Conservation (phyloP, 2,329 filamentous ascomycete genomes). For the Fusarium continuum region DNA sequence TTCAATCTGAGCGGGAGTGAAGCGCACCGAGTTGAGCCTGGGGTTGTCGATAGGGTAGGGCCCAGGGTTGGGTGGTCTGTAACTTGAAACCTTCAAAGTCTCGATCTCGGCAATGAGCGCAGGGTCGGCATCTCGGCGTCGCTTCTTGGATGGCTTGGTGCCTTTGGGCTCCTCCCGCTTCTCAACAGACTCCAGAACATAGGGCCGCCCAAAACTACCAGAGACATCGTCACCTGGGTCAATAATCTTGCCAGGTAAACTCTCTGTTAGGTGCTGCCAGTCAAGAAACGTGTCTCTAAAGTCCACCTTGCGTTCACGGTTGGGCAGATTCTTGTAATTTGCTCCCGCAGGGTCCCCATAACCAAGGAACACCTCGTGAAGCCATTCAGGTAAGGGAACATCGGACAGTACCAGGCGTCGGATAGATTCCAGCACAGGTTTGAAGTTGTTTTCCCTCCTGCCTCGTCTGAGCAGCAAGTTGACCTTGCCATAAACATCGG, state of each 20-base stretch:
- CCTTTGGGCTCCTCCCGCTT: constrained; percentile 61
- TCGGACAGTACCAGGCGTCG: constrained; percentile 85
- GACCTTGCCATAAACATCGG: constrained; percentile 82
- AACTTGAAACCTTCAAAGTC: constrained; percentile 84
- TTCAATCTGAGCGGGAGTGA: constrained; percentile 90
- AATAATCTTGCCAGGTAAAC: constrained; percentile 85
- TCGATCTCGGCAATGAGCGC: constrained; percentile 69
- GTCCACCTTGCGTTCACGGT: constrained; percentile 81
- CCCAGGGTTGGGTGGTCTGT: constrained; percentile 86
- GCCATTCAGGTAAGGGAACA: constrained; percentile 86
- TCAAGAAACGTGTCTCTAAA: constrained; percentile 95
- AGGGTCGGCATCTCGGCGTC: constrained; percentile 80
- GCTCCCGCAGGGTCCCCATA: constrained; percentile 93
- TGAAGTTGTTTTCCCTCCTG: constrained; percentile 96
- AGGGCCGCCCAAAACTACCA: constrained; percentile 85
- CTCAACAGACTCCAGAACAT: constrained; percentile 76
- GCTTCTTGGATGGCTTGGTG: constrained; percentile 80
- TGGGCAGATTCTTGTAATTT: constrained; percentile 83
- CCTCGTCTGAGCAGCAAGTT: constrained; percentile 87
- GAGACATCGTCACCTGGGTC: constrained; percentile 78
- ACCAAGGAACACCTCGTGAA: constrained; percentile 97
- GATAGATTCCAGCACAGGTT: constrained; percentile 90
- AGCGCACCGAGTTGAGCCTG: constrained; percentile 83
- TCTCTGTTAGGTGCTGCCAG: constrained; percentile 93
- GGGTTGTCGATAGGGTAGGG: constrained; percentile 88